Conservation (phyloP, 2,329 filamentous ascomycete species). For the Colletotrichum theobromicola region DNA sequence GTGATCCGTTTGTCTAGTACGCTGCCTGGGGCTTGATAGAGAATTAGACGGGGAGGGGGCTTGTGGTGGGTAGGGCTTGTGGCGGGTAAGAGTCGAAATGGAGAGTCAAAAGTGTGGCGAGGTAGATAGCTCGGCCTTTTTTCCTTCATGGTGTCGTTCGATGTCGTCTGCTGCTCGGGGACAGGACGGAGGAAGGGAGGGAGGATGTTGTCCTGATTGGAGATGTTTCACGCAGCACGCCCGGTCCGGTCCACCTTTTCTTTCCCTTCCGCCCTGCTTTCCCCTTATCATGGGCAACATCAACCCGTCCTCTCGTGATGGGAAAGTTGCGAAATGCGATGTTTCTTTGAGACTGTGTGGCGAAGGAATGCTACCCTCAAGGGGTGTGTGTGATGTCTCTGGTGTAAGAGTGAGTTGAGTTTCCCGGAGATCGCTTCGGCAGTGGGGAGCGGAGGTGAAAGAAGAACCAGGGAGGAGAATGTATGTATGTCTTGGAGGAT, state of each 20-base stretch:
- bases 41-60: neutral
- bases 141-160: neutral
- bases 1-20: neutral
- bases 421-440: neutral
- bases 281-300: neutral
- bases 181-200: neutral
- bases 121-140: neutral
- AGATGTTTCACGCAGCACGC: slow-evolving; percentile 10
- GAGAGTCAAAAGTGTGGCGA: neutral
- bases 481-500: neutral
- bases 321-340: neutral
- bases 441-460: neutral
- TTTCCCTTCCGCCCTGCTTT: neutral
- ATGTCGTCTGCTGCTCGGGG: neutral
- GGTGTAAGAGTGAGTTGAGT: too few species aligned
- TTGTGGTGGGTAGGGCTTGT: neutral
- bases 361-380: neutral
- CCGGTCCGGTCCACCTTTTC: neutral
- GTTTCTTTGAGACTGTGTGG: neutral
- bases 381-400: too few species aligned
- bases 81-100: neutral
- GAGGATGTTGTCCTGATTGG: neutral
- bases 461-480: neutral
- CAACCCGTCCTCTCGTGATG: neutral
- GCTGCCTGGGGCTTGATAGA: neutral